phyloP scores from a whole-genome alignment of 1,284 basidiomycete species.

The Microbotryum lychnidis-dioicae region DNA sequence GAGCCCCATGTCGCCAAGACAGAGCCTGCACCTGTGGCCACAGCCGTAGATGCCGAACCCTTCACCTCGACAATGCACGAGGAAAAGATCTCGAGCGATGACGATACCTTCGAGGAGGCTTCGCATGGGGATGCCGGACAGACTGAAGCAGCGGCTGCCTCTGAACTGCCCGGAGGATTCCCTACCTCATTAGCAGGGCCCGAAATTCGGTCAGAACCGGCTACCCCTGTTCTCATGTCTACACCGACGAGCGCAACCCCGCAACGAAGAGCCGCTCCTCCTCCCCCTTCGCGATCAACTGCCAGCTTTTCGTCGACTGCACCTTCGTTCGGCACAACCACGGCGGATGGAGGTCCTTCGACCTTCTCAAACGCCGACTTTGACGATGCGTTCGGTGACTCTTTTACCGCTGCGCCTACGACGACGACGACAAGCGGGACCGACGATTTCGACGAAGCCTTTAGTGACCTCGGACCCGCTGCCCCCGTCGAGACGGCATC shows the following conservation, averaged over 20 bases:
- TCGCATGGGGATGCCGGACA: background rate
- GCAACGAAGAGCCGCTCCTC: conserved; percentile 10
- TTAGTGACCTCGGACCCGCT: conserved; percentile 2
- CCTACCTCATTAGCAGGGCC: background rate
- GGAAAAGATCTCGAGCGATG: no score
- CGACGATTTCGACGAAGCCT: conserved; percentile 30
- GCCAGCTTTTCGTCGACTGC: background rate
- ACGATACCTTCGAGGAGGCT: conserved; percentile 10
- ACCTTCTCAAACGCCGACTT: conserved; percentile 9
- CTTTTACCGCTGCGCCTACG: conserved; percentile 17
- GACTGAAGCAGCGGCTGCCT: background rate
- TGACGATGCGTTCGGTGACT: conserved; percentile 27
- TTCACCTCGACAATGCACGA: no score
- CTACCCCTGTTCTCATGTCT: background rate
- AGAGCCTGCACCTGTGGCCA: background rate
- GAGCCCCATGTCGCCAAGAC: background rate
- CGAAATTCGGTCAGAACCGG: background rate
- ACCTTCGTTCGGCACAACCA: background rate
- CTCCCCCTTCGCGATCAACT: conserved; percentile 7
- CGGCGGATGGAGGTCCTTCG: background rate
- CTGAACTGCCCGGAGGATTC: no score
- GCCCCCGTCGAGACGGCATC: background rate
- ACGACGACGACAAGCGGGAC: background rate
- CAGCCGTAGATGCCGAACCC: background rate
- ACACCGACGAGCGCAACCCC: background rate